phyloP scores from a whole-genome alignment of 768 basidiomycete species.

The Suillus variegatus region DNA sequence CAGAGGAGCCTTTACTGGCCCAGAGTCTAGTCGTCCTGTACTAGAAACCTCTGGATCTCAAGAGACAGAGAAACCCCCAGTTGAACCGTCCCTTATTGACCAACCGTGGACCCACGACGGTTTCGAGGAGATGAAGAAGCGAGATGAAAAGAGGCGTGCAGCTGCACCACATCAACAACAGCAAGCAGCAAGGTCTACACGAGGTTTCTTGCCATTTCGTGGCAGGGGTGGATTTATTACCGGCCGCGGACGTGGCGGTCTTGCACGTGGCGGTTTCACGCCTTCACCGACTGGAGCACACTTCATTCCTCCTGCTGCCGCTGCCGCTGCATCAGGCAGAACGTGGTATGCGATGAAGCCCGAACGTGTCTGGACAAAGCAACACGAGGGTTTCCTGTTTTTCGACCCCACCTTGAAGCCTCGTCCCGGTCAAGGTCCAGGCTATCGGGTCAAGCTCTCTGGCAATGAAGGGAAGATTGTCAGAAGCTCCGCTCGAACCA shows the following conservation, averaged over 20 bases:
- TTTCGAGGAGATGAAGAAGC: constrained; percentile 82
- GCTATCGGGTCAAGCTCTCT: constrained; percentile 65
- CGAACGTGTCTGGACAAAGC: constrained; percentile 82
- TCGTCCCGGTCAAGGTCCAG: constrained; percentile 54
- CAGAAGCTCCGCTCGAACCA: constrained; percentile 32
- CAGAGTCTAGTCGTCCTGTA: constrained; percentile 9
- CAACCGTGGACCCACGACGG: constrained; percentile 84
- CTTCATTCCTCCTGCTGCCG: constrained; percentile 27
- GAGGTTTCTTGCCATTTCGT: constrained; percentile 41
- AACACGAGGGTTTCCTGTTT: constrained; percentile 74
- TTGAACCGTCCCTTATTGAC: constrained; percentile 60
- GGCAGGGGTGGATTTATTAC: constrained; percentile 49
- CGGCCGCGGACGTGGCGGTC: constrained; percentile 46
- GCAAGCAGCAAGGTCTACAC: constrained; percentile 28
- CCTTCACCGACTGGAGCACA: constrained; percentile 34
- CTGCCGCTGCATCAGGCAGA: constrained; percentile 38
- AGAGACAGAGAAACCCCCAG: constrained; percentile 19
- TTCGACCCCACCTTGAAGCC: constrained; percentile 60
- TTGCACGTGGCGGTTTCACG: constrained; percentile 42
- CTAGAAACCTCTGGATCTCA: constrained; percentile 15
- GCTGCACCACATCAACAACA: constrained; percentile 39
- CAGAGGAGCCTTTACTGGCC: constrained; percentile 41
- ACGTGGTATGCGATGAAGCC: constrained; percentile 77
- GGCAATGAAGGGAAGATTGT: constrained; percentile 46
- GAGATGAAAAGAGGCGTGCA: constrained; percentile 57